Conservation (phyloP, 345 rosid genomes). For the Pistacia integerrima region DNA sequence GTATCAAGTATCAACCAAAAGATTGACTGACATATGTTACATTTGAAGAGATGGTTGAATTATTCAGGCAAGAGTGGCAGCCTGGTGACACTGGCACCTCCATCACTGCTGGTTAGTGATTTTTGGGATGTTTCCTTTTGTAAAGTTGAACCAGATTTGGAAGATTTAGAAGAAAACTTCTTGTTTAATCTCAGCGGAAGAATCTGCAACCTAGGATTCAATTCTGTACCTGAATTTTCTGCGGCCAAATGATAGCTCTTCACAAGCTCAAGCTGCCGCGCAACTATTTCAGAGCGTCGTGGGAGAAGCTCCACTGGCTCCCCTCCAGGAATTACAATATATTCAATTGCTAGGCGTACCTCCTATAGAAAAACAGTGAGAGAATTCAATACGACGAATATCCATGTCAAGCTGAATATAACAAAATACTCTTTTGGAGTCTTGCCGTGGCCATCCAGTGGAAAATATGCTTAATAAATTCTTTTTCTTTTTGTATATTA, state of each 20-base stretch:
- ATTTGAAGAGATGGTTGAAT: slow-evolving; percentile 22
- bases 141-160: slow-evolving; percentile 30
- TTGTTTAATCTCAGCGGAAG: slow-evolving; percentile 69
- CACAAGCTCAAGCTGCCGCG: slow-evolving; percentile 87
- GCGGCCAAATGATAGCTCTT: slow-evolving; percentile 85
- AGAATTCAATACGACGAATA: slow-evolving; percentile 8
- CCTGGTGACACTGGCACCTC: slow-evolving; percentile 53
- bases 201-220: slow-evolving; percentile 83
- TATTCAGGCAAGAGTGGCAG: slow-evolving; percentile 77
- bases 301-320: slow-evolving; percentile 98
- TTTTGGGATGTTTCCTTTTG: slow-evolving; percentile 22
- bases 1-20: slow-evolving; percentile 22
- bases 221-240: slow-evolving; percentile 82
- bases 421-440: neutral
- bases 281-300: slow-evolving; percentile 76
- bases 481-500: no score
- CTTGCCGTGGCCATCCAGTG: no score
- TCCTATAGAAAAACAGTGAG: slow-evolving; percentile 48
- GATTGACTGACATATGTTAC: slow-evolving; percentile 15
- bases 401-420: neutral
- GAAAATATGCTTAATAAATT: no score
- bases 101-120: slow-evolving; percentile 26
- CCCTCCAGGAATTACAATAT: slow-evolving; percentile 92
- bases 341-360: slow-evolving; percentile 89
- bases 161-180: slow-evolving; percentile 39